Conservation (phyloP, 441 rosid species). For the Brassica hybrid region DNA sequence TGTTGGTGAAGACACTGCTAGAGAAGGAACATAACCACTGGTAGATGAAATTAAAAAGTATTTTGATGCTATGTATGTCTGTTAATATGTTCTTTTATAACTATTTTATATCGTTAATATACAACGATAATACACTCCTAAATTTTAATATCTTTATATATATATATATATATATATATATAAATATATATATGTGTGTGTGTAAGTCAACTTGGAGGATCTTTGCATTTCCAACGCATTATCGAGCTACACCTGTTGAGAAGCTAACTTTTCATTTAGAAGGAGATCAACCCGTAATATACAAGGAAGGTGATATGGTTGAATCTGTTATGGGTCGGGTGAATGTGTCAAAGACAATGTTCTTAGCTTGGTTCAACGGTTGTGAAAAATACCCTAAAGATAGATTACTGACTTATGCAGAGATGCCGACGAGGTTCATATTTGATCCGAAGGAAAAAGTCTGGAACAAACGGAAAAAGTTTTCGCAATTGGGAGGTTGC, state of each 20-base stretch:
- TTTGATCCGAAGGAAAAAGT: neutral
- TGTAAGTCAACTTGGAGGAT: neutral
- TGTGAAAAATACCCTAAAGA: neutral
- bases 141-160: no score
- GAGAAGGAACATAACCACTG: no score
- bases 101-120: no score
- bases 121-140: no score
- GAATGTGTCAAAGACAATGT: neutral
- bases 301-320: neutral
- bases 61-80: no score
- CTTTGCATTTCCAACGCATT: neutral
- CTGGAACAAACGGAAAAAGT: neutral
- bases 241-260: neutral
- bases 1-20: no score
- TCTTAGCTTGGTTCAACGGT: neutral
- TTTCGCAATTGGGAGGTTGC: neutral
- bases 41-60: no score
- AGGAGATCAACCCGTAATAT: neutral
- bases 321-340: neutral
- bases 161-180: no score
- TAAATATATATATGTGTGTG: no score
- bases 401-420: neutral
- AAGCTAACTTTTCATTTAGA: neutral
- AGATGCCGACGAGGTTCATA: neutral
- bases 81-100: no score